Base-by-base conservation (phyloP, 768 basidiomycete species). In the Mycena venus region DNA sequence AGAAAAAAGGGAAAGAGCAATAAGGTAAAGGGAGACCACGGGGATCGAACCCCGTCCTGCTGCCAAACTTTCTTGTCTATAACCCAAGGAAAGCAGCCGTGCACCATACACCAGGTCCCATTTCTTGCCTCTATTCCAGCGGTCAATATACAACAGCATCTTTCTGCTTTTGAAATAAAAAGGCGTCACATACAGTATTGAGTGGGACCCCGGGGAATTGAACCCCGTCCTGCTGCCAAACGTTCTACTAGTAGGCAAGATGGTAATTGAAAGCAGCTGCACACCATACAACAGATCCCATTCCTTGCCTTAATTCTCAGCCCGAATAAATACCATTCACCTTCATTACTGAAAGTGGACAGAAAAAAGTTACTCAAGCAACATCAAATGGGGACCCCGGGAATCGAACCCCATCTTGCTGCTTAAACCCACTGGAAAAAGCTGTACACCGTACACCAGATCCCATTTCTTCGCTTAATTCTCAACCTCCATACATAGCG, bases 321-420 rank as follows among this genome's bases (percentile, higher is more conserved):
- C n/a, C n/a, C 14, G 23, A 27, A 27, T 8, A 17, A 7, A 17
- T 27, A n/a, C n/a, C n/a, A n/a, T n/a, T n/a, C n/a, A n/a, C n/a
- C n/a, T n/a, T n/a, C n/a, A n/a, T n/a, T n/a, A n/a, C n/a, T n/a
- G n/a, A n/a, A n/a, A n/a, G n/a, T n/a, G n/a, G n/a, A 17, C 23
- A 55, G 6, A 6, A 25, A 27, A 31, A 55, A 55, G 6, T n/a
- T n/a, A n/a, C n/a, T n/a, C n/a, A n/a, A n/a, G n/a, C n/a, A n/a
- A n/a, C n/a, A n/a, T n/a, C n/a, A 9, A n/a, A n/a, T n/a, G 42
- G 63, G 63, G 29, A 27, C n/a, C 9, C 29, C 12, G 47, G 63
- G 63, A 64, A 25, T 64, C 44, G 63, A 64, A 64, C 63, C 63
- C 63, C 63, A 34, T 11, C 63, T 23, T 51, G 44, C 63, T 64